These are phyloP conservation scores for Fusarium zealandicum DNA, from an alignment of 2,329 filamentous ascomycete species.

Conservation along the genomic window DNA sequence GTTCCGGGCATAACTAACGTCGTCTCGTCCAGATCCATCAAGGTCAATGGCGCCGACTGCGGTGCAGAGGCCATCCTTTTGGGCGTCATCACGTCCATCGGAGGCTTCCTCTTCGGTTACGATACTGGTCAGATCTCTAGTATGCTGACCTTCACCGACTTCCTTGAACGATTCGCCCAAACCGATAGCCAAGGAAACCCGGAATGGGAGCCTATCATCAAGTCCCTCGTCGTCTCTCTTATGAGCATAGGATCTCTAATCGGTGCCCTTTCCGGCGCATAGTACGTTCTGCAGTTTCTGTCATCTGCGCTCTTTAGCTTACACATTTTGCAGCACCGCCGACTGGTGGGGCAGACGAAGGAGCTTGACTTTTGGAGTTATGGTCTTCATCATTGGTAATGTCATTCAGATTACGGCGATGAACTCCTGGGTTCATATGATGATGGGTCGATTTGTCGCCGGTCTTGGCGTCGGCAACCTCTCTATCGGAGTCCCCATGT, in stretches of 20 bases:
- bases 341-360: slow-evolving; percentile 65
- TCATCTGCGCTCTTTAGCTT: neutral
- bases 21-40: slow-evolving; percentile 46
- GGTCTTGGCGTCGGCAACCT: slow-evolving; percentile 73
- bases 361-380: slow-evolving; percentile 59
- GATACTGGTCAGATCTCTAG: slow-evolving; percentile 67
- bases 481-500: slow-evolving; percentile 71
- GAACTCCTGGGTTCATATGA: slow-evolving; percentile 69
- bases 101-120: slow-evolving; percentile 69
- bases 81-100: slow-evolving; percentile 62
- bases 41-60: slow-evolving; percentile 53
- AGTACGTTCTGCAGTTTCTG: slow-evolving; percentile 38
- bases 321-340: slow-evolving; percentile 51
- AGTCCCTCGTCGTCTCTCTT: slow-evolving; percentile 63
- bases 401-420: slow-evolving; percentile 69
- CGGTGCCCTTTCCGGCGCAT: slow-evolving; percentile 61
- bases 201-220: slow-evolving; percentile 51
- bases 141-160: slow-evolving; percentile 60
- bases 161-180: slow-evolving; percentile 63
- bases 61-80: slow-evolving; percentile 52
- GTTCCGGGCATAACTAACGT: slow-evolving; percentile 6
- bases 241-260: slow-evolving; percentile 63
- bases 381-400: slow-evolving; percentile 69
- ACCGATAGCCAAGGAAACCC: slow-evolving; percentile 47
- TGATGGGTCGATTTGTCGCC: slow-evolving; percentile 70